Evolutionary conservation across 108 stramenopile genomes (phyloP).

Genomic region (Cyclotella baltica): DNA sequence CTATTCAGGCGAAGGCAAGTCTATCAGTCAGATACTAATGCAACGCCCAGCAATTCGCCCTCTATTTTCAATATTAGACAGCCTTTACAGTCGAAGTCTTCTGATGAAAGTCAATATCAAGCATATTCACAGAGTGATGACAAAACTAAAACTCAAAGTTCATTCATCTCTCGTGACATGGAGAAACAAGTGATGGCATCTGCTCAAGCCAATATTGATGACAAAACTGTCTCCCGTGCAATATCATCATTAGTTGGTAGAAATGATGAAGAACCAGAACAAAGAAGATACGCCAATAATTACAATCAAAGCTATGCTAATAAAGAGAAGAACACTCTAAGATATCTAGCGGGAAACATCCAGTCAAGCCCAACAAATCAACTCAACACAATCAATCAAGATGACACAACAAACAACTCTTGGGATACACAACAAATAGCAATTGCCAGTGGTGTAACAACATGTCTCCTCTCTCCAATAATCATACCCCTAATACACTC

Average conservation of each 20-base stretch:
- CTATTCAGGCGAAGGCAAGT: no score
- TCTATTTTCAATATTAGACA: no score
- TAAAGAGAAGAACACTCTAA: neutral
- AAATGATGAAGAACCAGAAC: neutral
- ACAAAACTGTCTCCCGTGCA: constrained; percentile 40
- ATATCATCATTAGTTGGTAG: constrained; percentile 27
- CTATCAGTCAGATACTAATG: no score
- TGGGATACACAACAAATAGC: constrained; percentile 55
- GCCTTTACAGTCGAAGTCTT: no score
- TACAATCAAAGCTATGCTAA: neutral
- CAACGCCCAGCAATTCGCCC: no score
- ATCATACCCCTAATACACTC: constrained; percentile 44
- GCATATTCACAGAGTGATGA: constrained; percentile 1
- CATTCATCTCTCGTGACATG: constrained; percentile 40
- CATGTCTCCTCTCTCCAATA: constrained; percentile 41
- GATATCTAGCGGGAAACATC: constrained; percentile 11
- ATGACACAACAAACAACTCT: constrained; percentile 13
- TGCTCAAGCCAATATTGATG: constrained; percentile 34
- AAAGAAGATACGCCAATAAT: neutral
- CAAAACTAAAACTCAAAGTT: neutral
- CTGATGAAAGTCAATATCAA: constrained; percentile 2
- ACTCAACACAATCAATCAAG: neutral
- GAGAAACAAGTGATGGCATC: constrained; percentile 44
- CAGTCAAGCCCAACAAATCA: neutral
- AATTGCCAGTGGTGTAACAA: constrained; percentile 47